Percentiles rank a stretch among this genome's conserved stretches.
These are phyloP conservation scores for Leccinum subtestaceum DNA, from an alignment of 768 basidiomycete species.

Conservation along the genomic window DNA sequence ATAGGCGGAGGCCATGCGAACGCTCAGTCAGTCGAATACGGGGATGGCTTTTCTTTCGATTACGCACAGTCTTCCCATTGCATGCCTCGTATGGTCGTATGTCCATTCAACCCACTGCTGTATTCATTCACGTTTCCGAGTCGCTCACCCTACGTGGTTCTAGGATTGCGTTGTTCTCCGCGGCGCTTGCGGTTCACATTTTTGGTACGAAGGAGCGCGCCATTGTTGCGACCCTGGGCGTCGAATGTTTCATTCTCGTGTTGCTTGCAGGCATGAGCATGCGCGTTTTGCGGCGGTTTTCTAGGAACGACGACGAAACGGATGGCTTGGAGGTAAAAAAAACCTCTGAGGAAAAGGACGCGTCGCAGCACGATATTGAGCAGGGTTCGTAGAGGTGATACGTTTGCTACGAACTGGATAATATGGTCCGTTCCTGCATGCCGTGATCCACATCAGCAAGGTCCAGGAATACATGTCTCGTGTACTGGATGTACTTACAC, in stretches of 20 bases:
- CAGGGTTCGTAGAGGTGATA: background rate
- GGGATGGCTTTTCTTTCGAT: constrained; percentile 13
- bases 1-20: constrained; percentile 6
- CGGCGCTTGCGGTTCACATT: constrained; percentile 7
- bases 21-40: background rate
- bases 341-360: background rate
- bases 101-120: background rate
- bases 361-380: background rate
- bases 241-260: constrained; percentile 9
- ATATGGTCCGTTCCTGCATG: background rate
- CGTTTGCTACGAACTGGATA: background rate
- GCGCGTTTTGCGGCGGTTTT: constrained; percentile 4
- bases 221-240: background rate
- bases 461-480: background rate
- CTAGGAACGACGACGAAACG: background rate
- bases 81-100: constrained; percentile 17
- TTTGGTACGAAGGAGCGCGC: constrained; percentile 3
- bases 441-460: background rate
- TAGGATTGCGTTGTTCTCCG: constrained; percentile 10
- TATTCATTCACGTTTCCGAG: background rate
- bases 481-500: background rate
- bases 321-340: background rate
- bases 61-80: constrained; percentile 15
- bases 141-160: background rate
- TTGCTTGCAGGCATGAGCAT: background rate